Conservation (phyloP, 2,329 filamentous ascomycete genomes). For the Akanthomyces muscarius region DNA sequence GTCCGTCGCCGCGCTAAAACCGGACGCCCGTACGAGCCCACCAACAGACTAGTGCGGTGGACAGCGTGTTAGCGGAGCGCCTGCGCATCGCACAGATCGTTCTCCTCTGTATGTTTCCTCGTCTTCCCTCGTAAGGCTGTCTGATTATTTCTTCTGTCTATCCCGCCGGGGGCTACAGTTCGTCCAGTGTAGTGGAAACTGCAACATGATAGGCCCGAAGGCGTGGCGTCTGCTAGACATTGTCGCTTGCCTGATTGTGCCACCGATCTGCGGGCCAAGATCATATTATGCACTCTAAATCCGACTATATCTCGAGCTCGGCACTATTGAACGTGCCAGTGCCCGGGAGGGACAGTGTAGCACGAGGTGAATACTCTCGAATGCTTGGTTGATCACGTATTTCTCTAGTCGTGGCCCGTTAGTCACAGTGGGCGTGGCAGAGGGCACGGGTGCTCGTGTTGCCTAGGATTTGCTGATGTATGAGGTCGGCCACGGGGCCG, state of each 20-base stretch:
- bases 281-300: neutral
- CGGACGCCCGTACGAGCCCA: too few species aligned
- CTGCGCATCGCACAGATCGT: neutral
- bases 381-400: neutral
- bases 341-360: neutral
- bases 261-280: constrained; percentile 5
- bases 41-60: too few species aligned
- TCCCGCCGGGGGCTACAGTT: neutral
- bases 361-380: neutral
- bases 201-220: neutral
- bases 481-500: neutral
- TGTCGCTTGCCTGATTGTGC: neutral
- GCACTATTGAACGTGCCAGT: neutral
- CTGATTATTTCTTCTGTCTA: neutral
- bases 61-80: too few species aligned
- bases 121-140: neutral
- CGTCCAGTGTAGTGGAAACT: neutral
- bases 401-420: neutral
- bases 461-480: too few species aligned
- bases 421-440: neutral
- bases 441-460: neutral
- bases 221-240: neutral
- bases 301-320: neutral
- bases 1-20: too few species aligned
- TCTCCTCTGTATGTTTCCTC: neutral